A percentile compares a stretch with the other conserved stretches of the same genome.
Evolutionary conservation across 352 stramenopile species (phyloP).

Genomic region (Pythium pectinolyticum): DNA sequence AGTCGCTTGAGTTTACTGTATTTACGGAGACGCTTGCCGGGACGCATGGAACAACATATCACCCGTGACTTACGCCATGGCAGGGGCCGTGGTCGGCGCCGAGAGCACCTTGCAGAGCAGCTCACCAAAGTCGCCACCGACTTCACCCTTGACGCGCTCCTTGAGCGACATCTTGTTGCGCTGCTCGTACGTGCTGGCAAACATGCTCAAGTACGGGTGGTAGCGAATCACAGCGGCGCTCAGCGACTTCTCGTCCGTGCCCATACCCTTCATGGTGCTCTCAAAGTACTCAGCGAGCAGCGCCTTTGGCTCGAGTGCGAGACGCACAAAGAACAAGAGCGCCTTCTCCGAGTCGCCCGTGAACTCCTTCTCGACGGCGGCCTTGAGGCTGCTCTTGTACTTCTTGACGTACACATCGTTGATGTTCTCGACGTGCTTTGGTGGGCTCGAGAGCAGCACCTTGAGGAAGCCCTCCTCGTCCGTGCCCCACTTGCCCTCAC

Average conservation of each 20-base stretch:
- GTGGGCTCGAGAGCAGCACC: constrained; percentile 55
- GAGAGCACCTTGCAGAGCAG: constrained; percentile 36
- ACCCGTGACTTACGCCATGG: constrained; percentile 4
- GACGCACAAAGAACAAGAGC: constrained; percentile 59
- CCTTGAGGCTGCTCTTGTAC: constrained; percentile 56
- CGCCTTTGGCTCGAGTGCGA: constrained; percentile 50
- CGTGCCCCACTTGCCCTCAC: constrained; percentile 74
- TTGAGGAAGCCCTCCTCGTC: constrained; percentile 67
- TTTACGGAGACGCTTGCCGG: too few species aligned
- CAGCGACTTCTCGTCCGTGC: constrained; percentile 41
- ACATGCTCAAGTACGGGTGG: constrained; percentile 26
- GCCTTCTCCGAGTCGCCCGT: constrained; percentile 53
- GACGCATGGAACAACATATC: too few species aligned
- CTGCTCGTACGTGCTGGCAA: constrained; percentile 32
- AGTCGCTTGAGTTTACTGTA: too few species aligned
- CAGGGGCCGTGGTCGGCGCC: constrained; percentile 17
- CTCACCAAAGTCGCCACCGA: constrained; percentile 31
- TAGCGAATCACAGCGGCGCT: constrained; percentile 35
- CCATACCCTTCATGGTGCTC: constrained; percentile 38
- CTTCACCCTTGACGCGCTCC: constrained; percentile 43
- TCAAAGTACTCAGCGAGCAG: constrained; percentile 34
- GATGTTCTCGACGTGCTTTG: constrained; percentile 53
- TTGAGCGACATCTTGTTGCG: constrained; percentile 39
- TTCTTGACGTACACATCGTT: constrained; percentile 68
- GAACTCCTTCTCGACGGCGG: constrained; percentile 64